phyloP scores from a whole-genome alignment of 2,329 filamentous ascomycete genomes.

The Penicillium sp. region DNA sequence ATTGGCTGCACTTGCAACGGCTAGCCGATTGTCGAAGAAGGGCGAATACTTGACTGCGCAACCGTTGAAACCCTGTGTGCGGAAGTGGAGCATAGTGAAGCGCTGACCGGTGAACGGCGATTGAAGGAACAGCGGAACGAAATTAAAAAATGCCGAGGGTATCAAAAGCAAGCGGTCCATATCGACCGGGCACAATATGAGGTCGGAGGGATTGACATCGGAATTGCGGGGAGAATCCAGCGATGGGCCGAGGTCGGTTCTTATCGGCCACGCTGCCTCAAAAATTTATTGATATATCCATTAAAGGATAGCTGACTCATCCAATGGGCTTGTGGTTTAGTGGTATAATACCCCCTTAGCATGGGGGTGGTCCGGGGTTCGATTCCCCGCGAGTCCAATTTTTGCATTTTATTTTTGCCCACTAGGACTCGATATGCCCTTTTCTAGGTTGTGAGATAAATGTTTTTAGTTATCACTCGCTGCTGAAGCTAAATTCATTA shows the following conservation, averaged over 20 bases:
- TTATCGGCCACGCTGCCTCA: constrained; percentile 8
- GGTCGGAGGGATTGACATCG: constrained; percentile 9
- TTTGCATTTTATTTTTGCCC: constrained; percentile 6
- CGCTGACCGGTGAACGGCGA: constrained; percentile 9
- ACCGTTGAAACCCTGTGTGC: constrained; percentile 88
- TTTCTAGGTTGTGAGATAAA: too few relatives aligned
- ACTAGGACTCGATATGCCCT: too few relatives aligned
- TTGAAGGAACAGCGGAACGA: background rate
- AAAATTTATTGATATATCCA: background rate
- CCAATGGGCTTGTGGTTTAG: constrained; percentile 30
- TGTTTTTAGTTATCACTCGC: too few relatives aligned
- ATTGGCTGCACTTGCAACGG: constrained; percentile 85
- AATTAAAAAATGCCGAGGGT: background rate
- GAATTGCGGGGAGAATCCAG: constrained; percentile 24
- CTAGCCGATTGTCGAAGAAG: constrained; percentile 92
- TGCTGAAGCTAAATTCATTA: too few relatives aligned
- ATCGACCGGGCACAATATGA: constrained; percentile 5
- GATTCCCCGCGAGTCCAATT: constrained; percentile 46
- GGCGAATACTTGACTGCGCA: constrained; percentile 98
- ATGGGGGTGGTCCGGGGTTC: constrained; percentile 47
- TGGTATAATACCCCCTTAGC: constrained; percentile 47
- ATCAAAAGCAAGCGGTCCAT: constrained; percentile 6
- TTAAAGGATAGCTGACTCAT: background rate
- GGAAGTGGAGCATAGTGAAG: constrained; percentile 78
- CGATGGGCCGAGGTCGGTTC: constrained; percentile 20